Base-by-base conservation (phyloP, 1,284 basidiomycete genomes). In the Ceraceosorus guamensis region DNA sequence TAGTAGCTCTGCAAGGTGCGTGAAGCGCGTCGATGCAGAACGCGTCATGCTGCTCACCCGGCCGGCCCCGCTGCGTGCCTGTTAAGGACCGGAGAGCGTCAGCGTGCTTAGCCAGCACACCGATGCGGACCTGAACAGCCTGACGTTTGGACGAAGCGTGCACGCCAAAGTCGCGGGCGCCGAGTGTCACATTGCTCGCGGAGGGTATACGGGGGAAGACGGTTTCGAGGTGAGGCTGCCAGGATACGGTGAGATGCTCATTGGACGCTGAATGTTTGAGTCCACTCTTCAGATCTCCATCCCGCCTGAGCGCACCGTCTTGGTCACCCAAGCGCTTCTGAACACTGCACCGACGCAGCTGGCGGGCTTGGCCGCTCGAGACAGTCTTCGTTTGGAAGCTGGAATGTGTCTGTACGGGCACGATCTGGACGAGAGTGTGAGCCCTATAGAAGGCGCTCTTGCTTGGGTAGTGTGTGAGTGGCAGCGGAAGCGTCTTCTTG, bases 401-500 rank as follows among this genome's bases (percentile, higher is more conserved):
- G 93, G 93, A n/a, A 87, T 98, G 85, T 98, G 93, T 77, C 81
- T 99, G 46, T 96, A 97, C 75, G 93, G 93, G 0, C 86, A 91
- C 71, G 93, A 98, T 73, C 95, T 70, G 16, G 87, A 95, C 76
- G 91, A 96, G 77, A 82, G 80, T 45, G 88, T 88, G 4, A 85
- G 84, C 1, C 90, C 91, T 0, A 83, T 97, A 14, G 93, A 77
- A 48, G 95, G 89, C 4, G 91, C 86, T 5, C 79, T 99, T 50
- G 83, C 83, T 0, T 97, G 93, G 93, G 84, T 95, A 31, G 89
- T 99, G 50, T 87, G 90, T 87, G 61, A 63, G 83, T 53, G 8
- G 31, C 7, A 13, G 48, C 18, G 1, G 31, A 3, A 35, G 53
- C 46, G 24, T 24, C 24, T 24, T 24, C 24, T 24, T 1, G 3